phyloP scores from a whole-genome alignment of 805 yeast species.

The Hermanozyma aechmeae region DNA sequence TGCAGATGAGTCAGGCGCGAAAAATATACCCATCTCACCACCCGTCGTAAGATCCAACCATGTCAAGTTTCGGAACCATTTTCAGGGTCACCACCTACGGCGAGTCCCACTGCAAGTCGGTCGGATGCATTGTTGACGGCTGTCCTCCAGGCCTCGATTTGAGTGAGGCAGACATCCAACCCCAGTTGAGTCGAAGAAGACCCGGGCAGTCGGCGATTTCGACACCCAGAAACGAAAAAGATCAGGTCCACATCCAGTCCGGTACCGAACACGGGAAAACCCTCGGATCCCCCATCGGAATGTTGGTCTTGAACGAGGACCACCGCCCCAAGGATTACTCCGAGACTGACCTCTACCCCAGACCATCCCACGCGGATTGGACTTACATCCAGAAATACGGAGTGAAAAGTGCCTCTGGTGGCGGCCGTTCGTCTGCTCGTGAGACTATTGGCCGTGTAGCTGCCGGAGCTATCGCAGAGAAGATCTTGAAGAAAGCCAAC shows the following conservation, averaged over 20 bases:
- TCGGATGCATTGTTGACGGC: conserved; percentile 97
- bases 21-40: no score
- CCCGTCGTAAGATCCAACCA: no score
- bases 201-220: conserved; percentile 92
- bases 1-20: no score
- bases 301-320: conserved; percentile 89
- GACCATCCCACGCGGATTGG: conserved; percentile 97
- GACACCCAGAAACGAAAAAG: conserved; percentile 95
- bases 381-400: conserved; percentile 90
- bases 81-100: conserved; percentile 88
- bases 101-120: conserved; percentile 95
- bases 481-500: conserved; percentile 65
- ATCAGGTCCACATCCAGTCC: conserved; percentile 83
- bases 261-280: conserved; percentile 90
- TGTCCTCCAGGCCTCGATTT: conserved; percentile 91
- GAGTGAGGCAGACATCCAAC: conserved; percentile 83
- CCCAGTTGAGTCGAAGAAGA: conserved; percentile 92
- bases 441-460: conserved; percentile 99
- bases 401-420: conserved; percentile 89
- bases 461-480: conserved; percentile 97
- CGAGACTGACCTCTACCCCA: conserved; percentile 90
- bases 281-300: conserved; percentile 90
- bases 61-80: conserved; percentile 34
- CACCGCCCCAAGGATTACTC: conserved; percentile 95
- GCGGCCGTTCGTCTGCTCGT: conserved; percentile 95